phyloP scores from a whole-genome alignment of 768 basidiomycete genomes.

The Epithele typhae region DNA sequence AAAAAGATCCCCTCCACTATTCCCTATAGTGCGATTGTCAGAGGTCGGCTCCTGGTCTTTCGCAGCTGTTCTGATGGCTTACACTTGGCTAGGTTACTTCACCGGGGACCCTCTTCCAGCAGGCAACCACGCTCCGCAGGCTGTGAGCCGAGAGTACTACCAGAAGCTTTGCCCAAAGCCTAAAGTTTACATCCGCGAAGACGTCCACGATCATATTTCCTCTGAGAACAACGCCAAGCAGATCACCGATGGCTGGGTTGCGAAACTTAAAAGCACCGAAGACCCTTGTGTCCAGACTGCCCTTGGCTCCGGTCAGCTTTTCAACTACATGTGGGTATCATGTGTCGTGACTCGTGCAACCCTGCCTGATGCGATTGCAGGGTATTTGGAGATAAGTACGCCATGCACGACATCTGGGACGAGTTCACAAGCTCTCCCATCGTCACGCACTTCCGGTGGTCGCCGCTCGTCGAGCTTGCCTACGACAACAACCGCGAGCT shows the following conservation, averaged over 20 bases:
- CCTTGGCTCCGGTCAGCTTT: slow-evolving; percentile 35
- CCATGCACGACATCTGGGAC: slow-evolving; percentile 43
- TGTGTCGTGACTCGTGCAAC: background rate
- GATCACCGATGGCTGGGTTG: slow-evolving; percentile 43
- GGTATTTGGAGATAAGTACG: slow-evolving; percentile 40
- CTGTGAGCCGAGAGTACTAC: slow-evolving; percentile 44
- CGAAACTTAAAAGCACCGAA: slow-evolving; percentile 29
- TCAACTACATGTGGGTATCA: slow-evolving; percentile 33
- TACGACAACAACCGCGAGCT: slow-evolving; percentile 43
- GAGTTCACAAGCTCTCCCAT: slow-evolving; percentile 44
- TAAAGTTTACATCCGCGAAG: slow-evolving; percentile 26
- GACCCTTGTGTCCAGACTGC: slow-evolving; percentile 48
- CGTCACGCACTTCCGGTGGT: slow-evolving; percentile 52
- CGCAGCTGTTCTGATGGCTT: background rate
- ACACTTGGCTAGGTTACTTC: slow-evolving; percentile 33
- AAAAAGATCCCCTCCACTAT: slow-evolving; percentile 48
- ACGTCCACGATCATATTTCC: slow-evolving; percentile 20
- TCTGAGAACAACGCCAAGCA: slow-evolving; percentile 27
- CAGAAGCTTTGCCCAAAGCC: slow-evolving; percentile 44
- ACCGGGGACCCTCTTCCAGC: slow-evolving; percentile 37
- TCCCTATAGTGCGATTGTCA: slow-evolving; percentile 49
- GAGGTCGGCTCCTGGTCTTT: slow-evolving; percentile 27
- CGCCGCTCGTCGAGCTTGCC: slow-evolving; percentile 49
- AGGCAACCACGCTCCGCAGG: slow-evolving; percentile 34
- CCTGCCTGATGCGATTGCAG: slow-evolving; percentile 28